Evolutionary conservation across 805 yeast genomes (phyloP).

Genomic region (Pichia gijzeniarum): DNA sequence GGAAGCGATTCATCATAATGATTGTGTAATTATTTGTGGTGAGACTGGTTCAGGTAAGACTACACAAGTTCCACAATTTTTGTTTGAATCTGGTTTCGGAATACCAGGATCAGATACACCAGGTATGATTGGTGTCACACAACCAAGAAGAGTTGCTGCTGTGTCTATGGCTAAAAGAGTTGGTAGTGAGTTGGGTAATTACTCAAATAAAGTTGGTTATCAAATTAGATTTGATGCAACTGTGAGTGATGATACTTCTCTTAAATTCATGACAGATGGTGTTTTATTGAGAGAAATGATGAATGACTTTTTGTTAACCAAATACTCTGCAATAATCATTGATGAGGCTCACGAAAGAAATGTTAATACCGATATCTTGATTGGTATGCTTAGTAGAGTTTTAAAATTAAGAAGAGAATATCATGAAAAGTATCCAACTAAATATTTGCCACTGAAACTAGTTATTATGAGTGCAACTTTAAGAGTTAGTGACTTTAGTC

Average conservation of each 20-base stretch:
- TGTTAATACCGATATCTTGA: conserved; percentile 89
- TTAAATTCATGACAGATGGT: conserved; percentile 94
- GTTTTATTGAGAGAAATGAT: conserved; percentile 89
- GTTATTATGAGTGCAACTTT: conserved; percentile 97
- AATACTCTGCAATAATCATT: conserved; percentile 80
- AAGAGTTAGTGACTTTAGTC: conserved; percentile 88
- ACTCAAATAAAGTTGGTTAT: conserved; percentile 63
- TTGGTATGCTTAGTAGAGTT: conserved; percentile 90
- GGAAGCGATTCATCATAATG: conserved; percentile 94
- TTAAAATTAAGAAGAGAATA: conserved; percentile 61
- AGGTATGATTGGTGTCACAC: conserved; percentile 95
- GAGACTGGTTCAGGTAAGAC: conserved; percentile 99
- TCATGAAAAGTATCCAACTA: conserved; percentile 39
- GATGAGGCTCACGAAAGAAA: conserved; percentile 99
- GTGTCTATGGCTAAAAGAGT: conserved; percentile 87
- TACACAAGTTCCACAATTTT: conserved; percentile 94
- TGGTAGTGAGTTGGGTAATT: conserved; percentile 66
- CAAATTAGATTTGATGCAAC: conserved; percentile 79
- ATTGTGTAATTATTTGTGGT: conserved; percentile 87
- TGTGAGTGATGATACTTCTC: conserved; percentile 54
- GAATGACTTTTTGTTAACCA: conserved; percentile 71
- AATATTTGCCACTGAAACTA: conserved; percentile 61
- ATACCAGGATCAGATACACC: conserved; percentile 52
- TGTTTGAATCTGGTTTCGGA: conserved; percentile 91
- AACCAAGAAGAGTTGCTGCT: conserved; percentile 92